These are phyloP conservation scores for Papilionanthe hybrid DNA, from an alignment of 116 monocot species.

Conservation along the genomic window DNA sequence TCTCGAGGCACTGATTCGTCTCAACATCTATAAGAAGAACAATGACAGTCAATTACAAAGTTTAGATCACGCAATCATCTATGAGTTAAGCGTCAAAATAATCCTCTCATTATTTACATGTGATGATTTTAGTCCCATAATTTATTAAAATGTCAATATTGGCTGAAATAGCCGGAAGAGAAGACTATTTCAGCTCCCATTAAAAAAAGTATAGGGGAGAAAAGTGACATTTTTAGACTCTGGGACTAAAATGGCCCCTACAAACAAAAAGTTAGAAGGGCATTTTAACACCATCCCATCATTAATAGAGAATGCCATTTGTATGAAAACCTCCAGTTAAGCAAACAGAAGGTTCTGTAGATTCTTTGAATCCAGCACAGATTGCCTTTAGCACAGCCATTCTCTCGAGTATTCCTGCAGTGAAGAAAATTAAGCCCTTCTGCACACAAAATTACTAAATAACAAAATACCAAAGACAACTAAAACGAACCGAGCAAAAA, in stretches of 20 bases:
- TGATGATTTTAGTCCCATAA: too few relatives aligned
- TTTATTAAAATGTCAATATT: too few relatives aligned
- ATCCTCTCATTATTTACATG: too few relatives aligned
- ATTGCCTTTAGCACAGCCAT: slow-evolving; percentile 72
- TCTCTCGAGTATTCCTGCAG: slow-evolving; percentile 66
- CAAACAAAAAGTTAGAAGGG: too few relatives aligned
- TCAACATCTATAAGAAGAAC: slow-evolving; percentile 42
- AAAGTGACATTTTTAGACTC: too few relatives aligned
- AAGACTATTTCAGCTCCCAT: too few relatives aligned
- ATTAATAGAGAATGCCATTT: not conserved
- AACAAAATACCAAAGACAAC: not conserved
- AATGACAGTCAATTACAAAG: not conserved
- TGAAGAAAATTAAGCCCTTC: not conserved
- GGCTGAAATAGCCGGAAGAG: too few relatives aligned
- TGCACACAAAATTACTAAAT: not conserved
- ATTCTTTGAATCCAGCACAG: slow-evolving; percentile 83
- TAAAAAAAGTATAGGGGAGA: too few relatives aligned
- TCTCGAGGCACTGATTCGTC: slow-evolving; percentile 75
- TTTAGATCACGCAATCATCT: not conserved
- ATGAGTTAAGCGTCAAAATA: not conserved
- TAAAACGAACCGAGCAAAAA: not conserved
- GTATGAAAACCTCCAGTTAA: slow-evolving; percentile 46
- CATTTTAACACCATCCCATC: too few relatives aligned
- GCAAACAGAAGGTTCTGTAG: slow-evolving; percentile 75
- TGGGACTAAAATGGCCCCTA: too few relatives aligned